Evolutionary conservation across 345 rosid species (phyloP), one percentile per base, ranked within the genome.

Genomic region (Odontarrhena argentea): DNA sequence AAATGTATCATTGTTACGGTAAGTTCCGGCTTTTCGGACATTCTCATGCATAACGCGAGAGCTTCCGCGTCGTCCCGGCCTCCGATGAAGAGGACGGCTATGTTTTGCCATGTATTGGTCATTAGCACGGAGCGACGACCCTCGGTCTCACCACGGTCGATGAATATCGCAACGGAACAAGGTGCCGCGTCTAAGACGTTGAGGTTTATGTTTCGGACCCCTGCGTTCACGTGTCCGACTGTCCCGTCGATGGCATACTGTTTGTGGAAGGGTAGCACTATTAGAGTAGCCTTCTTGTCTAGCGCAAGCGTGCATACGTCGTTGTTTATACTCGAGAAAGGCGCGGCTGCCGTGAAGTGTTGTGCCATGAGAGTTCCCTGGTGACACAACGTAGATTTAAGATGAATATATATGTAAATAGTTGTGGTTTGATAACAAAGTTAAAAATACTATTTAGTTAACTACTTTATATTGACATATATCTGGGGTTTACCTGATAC

Each of bases 121-220:
- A 13, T 59, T 6, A 59, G 18, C 9, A 14, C 56, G 0, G 77
- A 56, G 22, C 69, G 73, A 8, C 64, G 57, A 30, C 46, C 58
- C 22, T 60, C 55, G 38, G 51, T 55, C 9, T 72, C 73, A 6
- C 67, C 70, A 25, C 80, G 74, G 55, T 84, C 81, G 4, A 86
- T 76, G 54, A 82, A 63, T 48, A 86, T 32, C 3, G 86, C 85
- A 47, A 75, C 79, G 1, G 75, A 70, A 60, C 79, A 70, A 5
- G 92, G 92, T 40, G 88, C 82, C 10, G 73, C 80, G 22, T 64
- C 76, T 8, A 86, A 64, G 34, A 86, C 82, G 57, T 82, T 80
- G 8, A 64, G 56, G 73, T 84, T 86, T 18, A 84, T 61, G 43
- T 69, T 55, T 42, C 74, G 45, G 43, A 70, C 52, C 8, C 69